Evolutionary conservation across 2,329 filamentous ascomycete species (phyloP).

Genomic region (Scytalidium lignicola): DNA sequence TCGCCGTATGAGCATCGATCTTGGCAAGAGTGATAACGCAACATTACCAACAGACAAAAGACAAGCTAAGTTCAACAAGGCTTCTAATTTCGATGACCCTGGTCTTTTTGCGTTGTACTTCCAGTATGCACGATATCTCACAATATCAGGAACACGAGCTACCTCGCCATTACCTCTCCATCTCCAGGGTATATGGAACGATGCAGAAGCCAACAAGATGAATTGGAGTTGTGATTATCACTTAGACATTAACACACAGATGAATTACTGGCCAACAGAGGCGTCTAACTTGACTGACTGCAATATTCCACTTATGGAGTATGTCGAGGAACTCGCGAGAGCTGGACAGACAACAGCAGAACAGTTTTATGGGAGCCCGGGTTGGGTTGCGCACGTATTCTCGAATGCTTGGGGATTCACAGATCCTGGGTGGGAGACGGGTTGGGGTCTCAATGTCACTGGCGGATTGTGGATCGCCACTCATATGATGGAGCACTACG

Average conservation of each 20-base stretch:
- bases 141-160: constrained; percentile 30
- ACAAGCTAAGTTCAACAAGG: constrained; percentile 7
- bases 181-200: constrained; percentile 41
- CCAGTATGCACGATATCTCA: constrained; percentile 34
- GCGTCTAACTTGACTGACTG: constrained; percentile 28
- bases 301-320: constrained; percentile 34
- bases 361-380: constrained; percentile 25
- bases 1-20: constrained; percentile 1
- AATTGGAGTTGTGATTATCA: constrained; percentile 5
- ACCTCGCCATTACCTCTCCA: constrained; percentile 33
- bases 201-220: constrained; percentile 3
- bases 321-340: constrained; percentile 31
- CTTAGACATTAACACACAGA: constrained; percentile 44
- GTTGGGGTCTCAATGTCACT: constrained; percentile 1
- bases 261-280: constrained; percentile 46
- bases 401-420: constrained; percentile 29
- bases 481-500: constrained; percentile 19
- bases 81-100: constrained; percentile 8
- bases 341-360: constrained; percentile 27
- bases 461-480: constrained; percentile 17
- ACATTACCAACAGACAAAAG: constrained; percentile 28
- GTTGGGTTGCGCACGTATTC: constrained; percentile 28
- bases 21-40: constrained; percentile 5
- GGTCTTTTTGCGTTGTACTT: constrained; percentile 27
- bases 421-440: constrained; percentile 13